Base-by-base conservation (phyloP, 805 yeast genomes). In the Scheffersomyces coipomensis region DNA sequence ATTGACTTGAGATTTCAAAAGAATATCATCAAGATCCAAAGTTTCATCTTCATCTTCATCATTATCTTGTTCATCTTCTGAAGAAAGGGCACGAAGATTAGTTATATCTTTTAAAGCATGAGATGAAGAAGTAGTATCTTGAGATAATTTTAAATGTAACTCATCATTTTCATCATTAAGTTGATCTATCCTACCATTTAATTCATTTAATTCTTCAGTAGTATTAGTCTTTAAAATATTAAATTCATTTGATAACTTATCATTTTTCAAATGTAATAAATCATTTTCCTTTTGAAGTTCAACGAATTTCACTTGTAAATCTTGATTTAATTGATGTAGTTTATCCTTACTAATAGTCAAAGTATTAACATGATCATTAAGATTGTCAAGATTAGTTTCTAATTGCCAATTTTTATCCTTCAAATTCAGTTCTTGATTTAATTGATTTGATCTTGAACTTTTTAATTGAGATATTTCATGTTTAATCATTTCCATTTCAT, bases 151-250 rank as follows among this genome's bases (percentile, higher is more conserved):
- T 44, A 64, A 56, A 51, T 73, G 78, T 39, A 83, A 63, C 17
- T 68, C 66, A 46, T 81, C 85, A 58, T 84, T 84, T 52, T 83
- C 89, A 49, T 82, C 84, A 54, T 84, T 85, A 44, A 85, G 62
- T 34, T 77, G 82, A 23, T 71, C 73, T 34, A 83, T 76, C 34
- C 77, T 73, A 3, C 56, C 57, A 48, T 72, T 78, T 41, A 82
- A 61, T 13, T 72, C 79, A 21, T 60, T 60, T 6, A 79, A 48
- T 40, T 81, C 81, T 22, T 55, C 49, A 11, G 60, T 56, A 24
- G 70, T 62, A 15, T 66, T 53, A 1, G 45, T 42, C 29, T 72
- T 70, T 12, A 68, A 59, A 24, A 58, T 44, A 2, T 60, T 55
- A 26, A 70, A 62, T 30, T 72, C 71, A 12, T 63, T 59, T 33